Evolutionary conservation across 768 basidiomycete species (phyloP), one percentile per base, ranked within the genome.

Genomic region (Mrakia hoshinonis): DNA sequence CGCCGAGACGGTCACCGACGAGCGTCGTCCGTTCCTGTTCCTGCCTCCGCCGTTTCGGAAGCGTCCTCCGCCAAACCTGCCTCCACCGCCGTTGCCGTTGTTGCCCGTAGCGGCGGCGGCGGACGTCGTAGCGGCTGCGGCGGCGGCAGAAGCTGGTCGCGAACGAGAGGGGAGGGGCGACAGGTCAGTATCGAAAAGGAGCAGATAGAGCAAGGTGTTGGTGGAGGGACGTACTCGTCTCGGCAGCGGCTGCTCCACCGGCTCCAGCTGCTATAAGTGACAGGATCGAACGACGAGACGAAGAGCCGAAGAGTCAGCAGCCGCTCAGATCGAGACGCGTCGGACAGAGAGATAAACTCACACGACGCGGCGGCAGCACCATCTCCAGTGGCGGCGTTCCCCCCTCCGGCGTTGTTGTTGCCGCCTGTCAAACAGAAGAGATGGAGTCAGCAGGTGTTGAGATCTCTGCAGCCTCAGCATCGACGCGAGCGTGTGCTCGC

Each of bases 401-500:
- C 49, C 24, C 49, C 26, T 55, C 54, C 26, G 7, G 24, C 15
- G n/a, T 29, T 29, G 54, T n/a, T 29, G 49, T 10, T 51, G 7
- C 26, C 54, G n/a, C n/a, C 24, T 24, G n/a, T 55, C 12, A 3
- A 3, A 24, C 10, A 15, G 22, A 11, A 4, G n/a, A 4, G n/a
- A 24, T 10, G 54, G 11, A 11, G n/a, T 29, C 24, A 11, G 22
- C 7, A 11, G 11, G 11, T 7, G 10, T 29, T 24, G 22, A 6
- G 49, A 20, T 51, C 10, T 15, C 26, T 24, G 22, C 20, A 31
- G 31, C 69, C 4, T 67, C 54, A 65, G 63, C 74, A 70, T 55
- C 73, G 75, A 24, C 34, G 66, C n/a, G 67, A 29, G 47, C 26
- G 34, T 51, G 34, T 38, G 46, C 61, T 18, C n/a, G 24, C 24